These are phyloP conservation scores for Trichoderma cornu-damae DNA, from an alignment of 2,329 filamentous ascomycete species.

Conservation along the genomic window DNA sequence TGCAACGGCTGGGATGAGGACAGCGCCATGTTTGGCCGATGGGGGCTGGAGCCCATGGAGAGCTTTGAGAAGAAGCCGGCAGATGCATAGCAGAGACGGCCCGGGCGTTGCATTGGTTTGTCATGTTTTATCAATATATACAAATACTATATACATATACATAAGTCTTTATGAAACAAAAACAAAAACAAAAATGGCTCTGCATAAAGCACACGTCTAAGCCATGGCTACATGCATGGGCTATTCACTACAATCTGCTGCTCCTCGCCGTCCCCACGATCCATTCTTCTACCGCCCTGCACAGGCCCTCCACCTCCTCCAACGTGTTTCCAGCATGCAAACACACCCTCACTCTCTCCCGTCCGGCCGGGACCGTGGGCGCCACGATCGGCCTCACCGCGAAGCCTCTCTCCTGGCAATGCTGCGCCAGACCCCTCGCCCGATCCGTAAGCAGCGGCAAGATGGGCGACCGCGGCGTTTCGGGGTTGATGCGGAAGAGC, in stretches of 20 bases:
- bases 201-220: too few species aligned
- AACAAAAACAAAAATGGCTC: too few species aligned
- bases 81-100: background rate
- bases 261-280: constrained; percentile 19
- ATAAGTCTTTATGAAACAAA: too few species aligned
- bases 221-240: too few species aligned
- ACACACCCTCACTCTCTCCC: constrained; percentile 61
- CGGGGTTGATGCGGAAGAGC: constrained; percentile 34
- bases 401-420: constrained; percentile 55
- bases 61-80: constrained; percentile 38
- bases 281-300: constrained; percentile 47
- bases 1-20: constrained; percentile 92
- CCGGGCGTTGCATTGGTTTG: too few species aligned
- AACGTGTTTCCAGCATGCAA: constrained; percentile 61
- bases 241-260: constrained; percentile 8
- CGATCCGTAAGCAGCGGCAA: constrained; percentile 55
- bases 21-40: constrained; percentile 72
- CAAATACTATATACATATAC: background rate
- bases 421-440: constrained; percentile 53
- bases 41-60: constrained; percentile 77
- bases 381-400: constrained; percentile 62
- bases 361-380: constrained; percentile 60
- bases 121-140: background rate
- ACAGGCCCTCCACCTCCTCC: constrained; percentile 51
- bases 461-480: constrained; percentile 53